Base-by-base conservation (phyloP, 1,284 basidiomycete genomes). In the Moesziomyces sp. region DNA sequence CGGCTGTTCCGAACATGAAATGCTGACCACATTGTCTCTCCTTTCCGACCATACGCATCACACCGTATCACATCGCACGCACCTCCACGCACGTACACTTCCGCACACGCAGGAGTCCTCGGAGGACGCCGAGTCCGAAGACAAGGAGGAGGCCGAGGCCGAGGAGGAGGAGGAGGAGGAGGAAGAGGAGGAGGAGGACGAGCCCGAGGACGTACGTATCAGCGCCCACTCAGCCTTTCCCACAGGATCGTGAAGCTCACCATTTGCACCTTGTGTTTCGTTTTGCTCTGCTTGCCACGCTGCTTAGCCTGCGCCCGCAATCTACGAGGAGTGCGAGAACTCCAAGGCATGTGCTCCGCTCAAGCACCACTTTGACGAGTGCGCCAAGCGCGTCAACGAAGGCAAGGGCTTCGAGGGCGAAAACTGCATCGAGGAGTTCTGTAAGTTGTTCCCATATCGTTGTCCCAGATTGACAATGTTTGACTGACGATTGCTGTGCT, bases 291-390 rank as follows among this genome's bases (percentile, higher is more conserved):
- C 30, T 46, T 28, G 28, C 21, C 19, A 11, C 16, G 14, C 14
- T 47, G 21, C 3, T 10, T 48, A 77, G 77, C 68, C 71, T 24
- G 69, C 64, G 43, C 78, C 78, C 43, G 74, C 69, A 30, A 78
- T 79, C 54, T 78, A 77, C 69, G 78, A 77, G 49, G 79, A 65
- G n/a, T 84, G 82, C 74, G 77, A 83, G 58, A 79, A 81, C 64
- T 83, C 82, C 30, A 73, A 82, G 44, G 59, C 67, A 23, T 84
- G 82, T 60, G 74, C 75, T 46, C 58, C 76, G 16, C 68, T 74
- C 49, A 81, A 79, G 76, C 80, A 82, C 69, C 82, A 84, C 79
- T 84, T 84, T 54, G 79, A 83, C 47, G 80, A 83, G 51, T 84
- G 82, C 77, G 56, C 77, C 63, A 75, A 78, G 71, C 78, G 82